These are phyloP conservation scores for Scheffersomyces cryptocercus DNA, from an alignment of 1,139 yeast genomes.

Conservation along the genomic window DNA sequence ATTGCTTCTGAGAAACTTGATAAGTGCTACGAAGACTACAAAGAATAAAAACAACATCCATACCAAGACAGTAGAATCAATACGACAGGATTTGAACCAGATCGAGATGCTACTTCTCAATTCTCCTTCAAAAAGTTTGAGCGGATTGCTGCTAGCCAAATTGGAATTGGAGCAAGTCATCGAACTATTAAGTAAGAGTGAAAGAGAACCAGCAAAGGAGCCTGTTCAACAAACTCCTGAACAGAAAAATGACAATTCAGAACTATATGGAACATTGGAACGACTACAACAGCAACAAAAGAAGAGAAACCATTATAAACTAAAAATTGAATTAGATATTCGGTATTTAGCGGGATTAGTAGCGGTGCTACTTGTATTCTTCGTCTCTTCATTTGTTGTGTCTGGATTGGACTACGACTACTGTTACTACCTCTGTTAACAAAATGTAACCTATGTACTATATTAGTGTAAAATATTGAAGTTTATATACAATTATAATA, in stretches of 20 bases:
- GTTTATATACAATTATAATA: constrained; percentile 1
- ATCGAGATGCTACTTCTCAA: not conserved
- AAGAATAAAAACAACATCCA: too few relatives aligned
- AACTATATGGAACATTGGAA: not conserved
- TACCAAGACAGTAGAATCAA: not conserved
- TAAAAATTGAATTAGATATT: not conserved
- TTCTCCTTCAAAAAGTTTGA: not conserved
- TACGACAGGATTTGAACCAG: not conserved
- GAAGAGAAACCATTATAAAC: not conserved
- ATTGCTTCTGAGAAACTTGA: not conserved
- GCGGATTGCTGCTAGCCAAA: not conserved
- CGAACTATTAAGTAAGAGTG: not conserved
- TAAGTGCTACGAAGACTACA: not conserved
- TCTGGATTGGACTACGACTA: constrained; percentile 36
- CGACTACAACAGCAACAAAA: not conserved
- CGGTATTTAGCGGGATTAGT: not conserved
- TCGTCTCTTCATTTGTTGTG: constrained; percentile 23
- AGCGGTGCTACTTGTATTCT: constrained; percentile 10
- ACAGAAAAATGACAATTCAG: not conserved
- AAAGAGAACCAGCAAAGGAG: not conserved
- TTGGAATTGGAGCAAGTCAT: not conserved
- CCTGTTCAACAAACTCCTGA: not conserved
- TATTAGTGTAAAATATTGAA: constrained; percentile 3
- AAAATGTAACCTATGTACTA: constrained; percentile 2
- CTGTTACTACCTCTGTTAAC: constrained; percentile 39